Base-by-base conservation (phyloP, 208 protist genomes). In the Vickermania spadyakhi region DNA sequence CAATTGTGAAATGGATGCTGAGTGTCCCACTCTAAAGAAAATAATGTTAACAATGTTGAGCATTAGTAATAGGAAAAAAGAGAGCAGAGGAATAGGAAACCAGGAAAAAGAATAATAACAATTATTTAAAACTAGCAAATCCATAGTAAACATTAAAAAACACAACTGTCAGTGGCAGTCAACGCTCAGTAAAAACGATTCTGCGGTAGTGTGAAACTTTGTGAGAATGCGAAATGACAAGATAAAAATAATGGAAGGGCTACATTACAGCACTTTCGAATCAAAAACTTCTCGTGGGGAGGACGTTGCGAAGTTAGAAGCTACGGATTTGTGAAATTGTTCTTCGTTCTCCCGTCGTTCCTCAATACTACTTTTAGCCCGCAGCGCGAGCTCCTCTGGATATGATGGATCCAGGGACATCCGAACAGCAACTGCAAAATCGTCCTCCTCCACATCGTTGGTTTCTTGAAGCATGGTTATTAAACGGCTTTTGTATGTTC, bases 321-420 rank as follows among this genome's bases (percentile, higher is more conserved):
- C 29, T 2, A 92, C 88, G 21, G 73, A 52, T 7, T 68, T 53
- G 52, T 91, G 75, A 79, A 95, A 95, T 7, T 66, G 61, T 13
- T 60, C 25, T 56, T 76, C 69, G 27, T 72, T 71, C 21, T 61
- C 69, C 31, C 64, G 51, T 2, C 73, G 62, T n/a, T 60, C 49
- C 54, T 95, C 81, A 4, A 76, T 56, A 4, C 68, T 64, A 2
- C 51, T 28, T 51, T 71, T 70, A 25, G 89, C 73, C 26, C 72
- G 55, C 29, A 77, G 51, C 3, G 84, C 81, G 2, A 95, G 75
- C 31, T 90, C 75, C 0, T 57, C 28, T 0, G 89, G 81, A 64
- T 93, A 95, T 18, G 71, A 75, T 27, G 85, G 81, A 57, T 95
- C 89, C 1, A 95, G 62, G n/a, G 83, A 54, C 85, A 95, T 95